Conservation (phyloP, 139 green algal species). For the Chlorella sp. region DNA sequence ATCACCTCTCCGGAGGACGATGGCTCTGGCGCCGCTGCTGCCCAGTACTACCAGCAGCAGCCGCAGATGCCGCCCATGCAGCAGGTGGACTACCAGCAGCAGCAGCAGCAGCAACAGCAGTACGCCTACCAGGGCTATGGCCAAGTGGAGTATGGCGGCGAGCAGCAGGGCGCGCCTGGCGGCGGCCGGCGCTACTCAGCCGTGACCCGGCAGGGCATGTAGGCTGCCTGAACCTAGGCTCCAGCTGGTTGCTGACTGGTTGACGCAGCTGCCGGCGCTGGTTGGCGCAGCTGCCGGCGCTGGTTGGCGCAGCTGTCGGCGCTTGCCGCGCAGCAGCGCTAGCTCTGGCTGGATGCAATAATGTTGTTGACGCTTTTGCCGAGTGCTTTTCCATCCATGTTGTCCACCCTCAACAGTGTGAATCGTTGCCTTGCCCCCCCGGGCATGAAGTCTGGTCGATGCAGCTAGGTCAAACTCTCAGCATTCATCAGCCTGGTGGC, state of each 20-base stretch:
- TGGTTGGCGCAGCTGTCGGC: background rate
- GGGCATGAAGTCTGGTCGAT: no score
- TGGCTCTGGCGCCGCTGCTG: background rate
- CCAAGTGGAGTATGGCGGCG: background rate
- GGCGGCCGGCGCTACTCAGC: constrained; percentile 36
- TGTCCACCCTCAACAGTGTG: no score
- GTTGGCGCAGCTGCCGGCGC: no score
- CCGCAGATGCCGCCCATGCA: background rate
- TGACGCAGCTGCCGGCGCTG: no score
- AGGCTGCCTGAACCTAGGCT: no score
- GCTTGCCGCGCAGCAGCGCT: background rate
- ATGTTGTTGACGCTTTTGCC: no score
- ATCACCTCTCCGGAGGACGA: constrained; percentile 28
- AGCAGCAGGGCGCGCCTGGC: background rate
- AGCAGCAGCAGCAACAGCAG: background rate
- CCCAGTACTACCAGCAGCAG: background rate
- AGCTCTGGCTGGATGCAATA: background rate
- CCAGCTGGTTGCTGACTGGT: no score
- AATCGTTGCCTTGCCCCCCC: no score
- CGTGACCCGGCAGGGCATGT: constrained; percentile 9
- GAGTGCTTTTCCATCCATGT: no score
- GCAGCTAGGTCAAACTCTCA: no score
- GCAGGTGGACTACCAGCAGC: background rate
- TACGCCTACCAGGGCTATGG: background rate
- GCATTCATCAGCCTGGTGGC: no score